Evolutionary conservation across 192 early-diverging fungal genomes (phyloP), one percentile per base, ranked within the genome.

Genomic region (Coemansia sp.): DNA sequence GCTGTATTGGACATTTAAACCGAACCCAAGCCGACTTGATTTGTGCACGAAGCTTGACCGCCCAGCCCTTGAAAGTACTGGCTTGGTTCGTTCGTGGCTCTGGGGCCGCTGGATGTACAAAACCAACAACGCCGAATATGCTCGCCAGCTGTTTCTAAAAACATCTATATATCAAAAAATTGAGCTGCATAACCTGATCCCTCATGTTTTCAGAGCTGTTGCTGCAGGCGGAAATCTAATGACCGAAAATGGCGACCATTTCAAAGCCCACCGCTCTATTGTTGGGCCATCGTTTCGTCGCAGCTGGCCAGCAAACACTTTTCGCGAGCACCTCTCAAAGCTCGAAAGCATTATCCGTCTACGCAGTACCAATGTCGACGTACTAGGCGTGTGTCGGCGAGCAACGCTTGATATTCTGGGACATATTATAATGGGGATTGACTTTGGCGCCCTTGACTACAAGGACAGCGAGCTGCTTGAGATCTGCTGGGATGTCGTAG

Each of bases 91-190:
- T 24, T 66, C 67, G 0, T 77, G 67, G 67, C 67, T 77, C 5
- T 77, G 67, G 67, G 73, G 73, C 38, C 63, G 67, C 34, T 77
- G 73, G 73, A 77, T 70, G 73, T 77, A 77, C 58, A 77, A 70
- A 56, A 77, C 61, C 46, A 77, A 77, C 59, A 66, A 70, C 39
- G 67, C 73, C 48, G 73, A 77, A 27, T 77, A 66, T 21, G 73
- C 73, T 3, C 67, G 73, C 34, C 67, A 69, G 57, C 67, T 77
- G 21, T 77, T 70, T 23, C 67, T 70, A 45, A 69, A 77, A 33
- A 70, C 73, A 14, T 56, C 59, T 6, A 61, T 70, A 18, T 77
- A 60, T 40, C 63, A 77, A 41, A 77, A 77, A 44, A 59, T 77
- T 17, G 67, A 77, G 53, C 44, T 77, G 54, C 73, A 70, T 64